Conservation (phyloP, 352 stramenopile genomes). For the Phytophthora aleatoria region DNA sequence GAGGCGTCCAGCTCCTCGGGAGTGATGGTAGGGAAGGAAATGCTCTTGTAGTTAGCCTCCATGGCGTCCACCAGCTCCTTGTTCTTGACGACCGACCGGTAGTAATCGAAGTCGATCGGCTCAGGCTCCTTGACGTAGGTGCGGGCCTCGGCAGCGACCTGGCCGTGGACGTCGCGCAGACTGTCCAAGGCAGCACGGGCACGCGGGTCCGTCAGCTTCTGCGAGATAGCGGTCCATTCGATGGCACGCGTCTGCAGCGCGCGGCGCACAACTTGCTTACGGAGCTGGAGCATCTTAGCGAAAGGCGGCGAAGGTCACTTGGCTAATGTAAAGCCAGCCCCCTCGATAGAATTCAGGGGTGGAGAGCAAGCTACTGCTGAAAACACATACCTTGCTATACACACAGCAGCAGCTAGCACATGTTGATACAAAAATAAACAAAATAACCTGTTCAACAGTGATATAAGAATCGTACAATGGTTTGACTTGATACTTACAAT, state of each 20-base stretch:
- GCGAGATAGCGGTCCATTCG: constrained; percentile 72
- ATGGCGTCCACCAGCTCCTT: constrained; percentile 87
- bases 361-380: constrained; percentile 24
- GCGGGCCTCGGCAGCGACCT: constrained; percentile 77
- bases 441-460: constrained; percentile 1
- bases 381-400: constrained; percentile 24
- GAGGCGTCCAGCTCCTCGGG: constrained; percentile 71
- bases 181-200: constrained; percentile 78
- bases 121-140: constrained; percentile 79
- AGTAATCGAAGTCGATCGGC: constrained; percentile 88
- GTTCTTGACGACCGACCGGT: constrained; percentile 88
- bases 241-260: constrained; percentile 56
- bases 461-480: constrained; percentile 22
- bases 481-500: constrained; percentile 12
- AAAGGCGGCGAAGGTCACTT: constrained; percentile 24
- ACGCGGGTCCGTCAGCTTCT: constrained; percentile 79
- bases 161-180: constrained; percentile 77
- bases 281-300: constrained; percentile 70
- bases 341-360: constrained; percentile 33
- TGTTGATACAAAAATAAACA: neutral
- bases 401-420: neutral
- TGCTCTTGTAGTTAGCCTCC: constrained; percentile 88
- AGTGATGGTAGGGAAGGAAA: constrained; percentile 81
- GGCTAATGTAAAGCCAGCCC: constrained; percentile 34
- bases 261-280: constrained; percentile 78